Evolutionary conservation across 2,329 filamentous ascomycete genomes (phyloP).

Genomic region (Basipetospora chlamydospora): DNA sequence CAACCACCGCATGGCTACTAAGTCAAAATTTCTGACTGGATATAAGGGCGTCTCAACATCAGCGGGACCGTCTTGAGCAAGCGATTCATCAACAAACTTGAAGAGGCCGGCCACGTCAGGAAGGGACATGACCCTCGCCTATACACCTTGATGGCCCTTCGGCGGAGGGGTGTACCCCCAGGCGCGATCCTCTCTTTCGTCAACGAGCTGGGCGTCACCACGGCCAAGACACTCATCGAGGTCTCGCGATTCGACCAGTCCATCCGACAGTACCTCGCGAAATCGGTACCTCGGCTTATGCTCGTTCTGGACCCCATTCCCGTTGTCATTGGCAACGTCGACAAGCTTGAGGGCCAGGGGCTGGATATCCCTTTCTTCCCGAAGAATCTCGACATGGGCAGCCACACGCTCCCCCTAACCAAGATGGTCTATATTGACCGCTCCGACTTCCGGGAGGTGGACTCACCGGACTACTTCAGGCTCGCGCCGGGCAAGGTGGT

Average conservation of each 20-base stretch:
- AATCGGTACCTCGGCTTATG: slow-evolving; percentile 78
- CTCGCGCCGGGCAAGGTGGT: slow-evolving; percentile 65
- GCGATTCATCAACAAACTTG: too few relatives aligned
- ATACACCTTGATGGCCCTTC: slow-evolving; percentile 73
- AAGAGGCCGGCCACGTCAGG: too few relatives aligned
- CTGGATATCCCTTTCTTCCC: slow-evolving; percentile 68
- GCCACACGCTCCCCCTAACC: slow-evolving; percentile 49
- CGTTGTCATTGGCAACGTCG: slow-evolving; percentile 66
- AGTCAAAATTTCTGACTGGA: too few relatives aligned
- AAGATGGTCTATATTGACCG: slow-evolving; percentile 75
- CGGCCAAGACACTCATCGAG: slow-evolving; percentile 64
- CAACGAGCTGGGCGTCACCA: slow-evolving; percentile 82
- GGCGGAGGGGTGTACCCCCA: slow-evolving; percentile 73
- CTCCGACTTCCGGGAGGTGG: slow-evolving; percentile 62
- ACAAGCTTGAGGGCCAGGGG: slow-evolving; percentile 46
- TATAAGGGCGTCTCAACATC: slow-evolving; percentile 39
- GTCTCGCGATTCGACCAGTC: slow-evolving; percentile 72
- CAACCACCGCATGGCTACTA: too few relatives aligned
- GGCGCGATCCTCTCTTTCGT: slow-evolving; percentile 82
- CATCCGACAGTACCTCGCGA: slow-evolving; percentile 74
- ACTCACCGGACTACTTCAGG: slow-evolving; percentile 65
- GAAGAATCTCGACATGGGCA: slow-evolving; percentile 57
- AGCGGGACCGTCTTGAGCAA: slow-evolving; percentile 80
- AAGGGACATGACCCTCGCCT: slow-evolving; percentile 84
- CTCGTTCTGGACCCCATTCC: slow-evolving; percentile 75